phyloP scores from a whole-genome alignment of 441 rosid genomes.

The Raphanus hybrid region DNA sequence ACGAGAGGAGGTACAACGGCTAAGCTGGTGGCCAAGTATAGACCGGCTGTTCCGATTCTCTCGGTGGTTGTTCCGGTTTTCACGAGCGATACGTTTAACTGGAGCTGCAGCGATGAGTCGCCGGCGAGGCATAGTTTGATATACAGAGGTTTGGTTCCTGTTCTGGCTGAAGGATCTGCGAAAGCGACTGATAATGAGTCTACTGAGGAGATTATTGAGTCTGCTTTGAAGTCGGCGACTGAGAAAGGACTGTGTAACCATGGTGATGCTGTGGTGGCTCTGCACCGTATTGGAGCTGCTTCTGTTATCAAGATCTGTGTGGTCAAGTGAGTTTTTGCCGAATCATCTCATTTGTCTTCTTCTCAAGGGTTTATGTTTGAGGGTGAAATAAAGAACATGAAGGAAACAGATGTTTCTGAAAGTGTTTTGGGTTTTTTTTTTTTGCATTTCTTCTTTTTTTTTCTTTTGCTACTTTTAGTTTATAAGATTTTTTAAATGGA shows the following conservation, averaged over 20 bases:
- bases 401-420: constrained; percentile 13
- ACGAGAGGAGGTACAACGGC: constrained; percentile 33
- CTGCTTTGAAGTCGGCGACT: constrained; percentile 22
- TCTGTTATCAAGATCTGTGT: constrained; percentile 35
- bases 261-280: constrained; percentile 36
- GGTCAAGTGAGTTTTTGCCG: constrained; percentile 15
- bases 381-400: constrained; percentile 32
- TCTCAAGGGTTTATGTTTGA: constrained; percentile 20
- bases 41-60: constrained; percentile 26
- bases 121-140: constrained; percentile 35
- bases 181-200: constrained; percentile 24
- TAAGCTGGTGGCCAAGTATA: constrained; percentile 31
- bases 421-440: constrained; percentile 10
- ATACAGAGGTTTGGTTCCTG: constrained; percentile 25
- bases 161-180: constrained; percentile 24
- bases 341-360: constrained; percentile 7
- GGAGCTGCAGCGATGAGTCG: constrained; percentile 34
- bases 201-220: constrained; percentile 29
- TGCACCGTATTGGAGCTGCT: constrained; percentile 33
- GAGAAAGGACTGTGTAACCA: constrained; percentile 28
- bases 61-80: constrained; percentile 32
- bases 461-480: constrained; percentile 4
- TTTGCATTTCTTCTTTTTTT: background rate
- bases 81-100: constrained; percentile 25
- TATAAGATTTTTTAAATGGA: background rate